phyloP scores from a whole-genome alignment of 1,284 basidiomycete species.

The Chalciporus sp. region DNA sequence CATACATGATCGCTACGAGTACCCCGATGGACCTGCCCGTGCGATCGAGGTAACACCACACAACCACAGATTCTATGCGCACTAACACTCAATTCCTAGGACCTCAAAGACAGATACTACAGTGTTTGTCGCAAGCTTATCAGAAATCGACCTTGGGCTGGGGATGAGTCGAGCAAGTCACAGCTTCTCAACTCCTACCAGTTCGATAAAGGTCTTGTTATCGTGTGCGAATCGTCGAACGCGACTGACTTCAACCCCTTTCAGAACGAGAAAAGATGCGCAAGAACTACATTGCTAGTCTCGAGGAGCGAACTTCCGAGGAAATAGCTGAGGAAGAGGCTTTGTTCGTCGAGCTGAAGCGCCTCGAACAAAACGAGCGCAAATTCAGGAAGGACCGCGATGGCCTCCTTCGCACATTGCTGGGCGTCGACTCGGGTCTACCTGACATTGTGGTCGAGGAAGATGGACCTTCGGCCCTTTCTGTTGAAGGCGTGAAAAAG shows the following conservation, averaged over 20 bases:
- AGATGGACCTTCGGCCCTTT: constrained; percentile 46
- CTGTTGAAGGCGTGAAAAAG: constrained; percentile 46
- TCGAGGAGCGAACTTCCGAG: constrained; percentile 85
- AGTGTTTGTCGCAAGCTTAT: constrained; percentile 90
- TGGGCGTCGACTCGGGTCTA: constrained; percentile 84
- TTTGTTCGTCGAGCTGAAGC: constrained; percentile 91
- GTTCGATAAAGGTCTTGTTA: constrained; percentile 77
- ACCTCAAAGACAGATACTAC: constrained; percentile 95
- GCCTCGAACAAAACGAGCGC: constrained; percentile 91
- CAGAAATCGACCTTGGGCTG: constrained; percentile 79
- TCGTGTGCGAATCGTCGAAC: background rate
- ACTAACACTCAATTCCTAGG: constrained; percentile 49
- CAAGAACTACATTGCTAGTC: constrained; percentile 84
- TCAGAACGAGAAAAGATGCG: constrained; percentile 87
- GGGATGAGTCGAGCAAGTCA: constrained; percentile 73
- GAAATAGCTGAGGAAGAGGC: constrained; percentile 97
- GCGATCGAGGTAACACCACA: constrained; percentile 65
- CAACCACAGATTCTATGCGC: background rate
- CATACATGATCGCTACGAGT: constrained; percentile 90
- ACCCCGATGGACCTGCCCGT: constrained; percentile 51
- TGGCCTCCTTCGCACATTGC: constrained; percentile 83
- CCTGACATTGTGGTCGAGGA: constrained; percentile 73
- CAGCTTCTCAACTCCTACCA: constrained; percentile 71
- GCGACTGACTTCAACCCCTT: background rate
- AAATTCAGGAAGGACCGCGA: constrained; percentile 90